Percentiles rank a stretch among this genome's conserved stretches.
Evolutionary conservation across 1,284 basidiomycete species (phyloP).

Genomic region (Irpex lacteus): DNA sequence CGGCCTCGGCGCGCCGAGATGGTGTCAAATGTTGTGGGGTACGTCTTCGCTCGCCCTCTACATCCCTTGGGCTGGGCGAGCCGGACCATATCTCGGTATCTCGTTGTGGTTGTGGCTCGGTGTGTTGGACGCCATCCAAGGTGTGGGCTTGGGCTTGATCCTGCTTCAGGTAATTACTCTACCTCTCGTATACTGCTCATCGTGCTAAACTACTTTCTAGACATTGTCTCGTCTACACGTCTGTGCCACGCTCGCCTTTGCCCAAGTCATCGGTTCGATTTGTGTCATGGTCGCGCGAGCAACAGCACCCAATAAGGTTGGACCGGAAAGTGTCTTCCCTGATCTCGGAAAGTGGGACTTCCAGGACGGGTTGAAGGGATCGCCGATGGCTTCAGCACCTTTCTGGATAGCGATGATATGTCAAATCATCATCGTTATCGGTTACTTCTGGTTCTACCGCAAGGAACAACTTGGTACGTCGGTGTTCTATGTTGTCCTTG

Average conservation of each 20-base stretch:
- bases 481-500: neutral
- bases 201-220: conserved; percentile 29
- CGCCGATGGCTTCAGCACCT: conserved; percentile 74
- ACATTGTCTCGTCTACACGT: conserved; percentile 90
- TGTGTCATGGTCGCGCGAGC: conserved; percentile 86
- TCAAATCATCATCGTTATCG: conserved; percentile 81
- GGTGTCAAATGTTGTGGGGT: conserved; percentile 93
- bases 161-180: conserved; percentile 65
- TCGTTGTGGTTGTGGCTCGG: conserved; percentile 93
- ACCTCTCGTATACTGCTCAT: neutral
- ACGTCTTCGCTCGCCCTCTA: conserved; percentile 86
- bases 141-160: conserved; percentile 93
- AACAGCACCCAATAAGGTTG: conserved; percentile 80
- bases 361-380: conserved; percentile 61
- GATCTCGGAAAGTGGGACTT: conserved; percentile 88
- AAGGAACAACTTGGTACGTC: conserved; percentile 76
- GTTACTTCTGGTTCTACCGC: conserved; percentile 94
- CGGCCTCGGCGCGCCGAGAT: conserved; percentile 86
- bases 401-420: conserved; percentile 87
- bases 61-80: conserved; percentile 85
- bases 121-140: conserved; percentile 89
- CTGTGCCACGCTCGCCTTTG: conserved; percentile 85
- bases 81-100: conserved; percentile 84
- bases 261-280: conserved; percentile 79
- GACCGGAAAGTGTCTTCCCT: conserved; percentile 89